Conservation (phyloP, 805 yeast species). For the Candida michaelii region DNA sequence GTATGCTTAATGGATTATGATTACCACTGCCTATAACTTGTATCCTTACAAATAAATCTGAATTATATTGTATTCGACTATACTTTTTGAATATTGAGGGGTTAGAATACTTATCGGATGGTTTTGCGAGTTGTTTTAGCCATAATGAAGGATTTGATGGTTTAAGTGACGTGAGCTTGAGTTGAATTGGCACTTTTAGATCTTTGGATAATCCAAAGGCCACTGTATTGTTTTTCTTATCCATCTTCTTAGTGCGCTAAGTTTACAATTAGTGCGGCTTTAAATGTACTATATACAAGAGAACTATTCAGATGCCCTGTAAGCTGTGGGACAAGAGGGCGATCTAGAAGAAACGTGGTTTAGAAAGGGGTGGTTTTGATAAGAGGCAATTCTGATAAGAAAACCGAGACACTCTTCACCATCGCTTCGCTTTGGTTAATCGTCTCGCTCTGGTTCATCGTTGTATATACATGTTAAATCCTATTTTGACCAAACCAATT, state of each 20-base stretch:
- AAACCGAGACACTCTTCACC: background rate
- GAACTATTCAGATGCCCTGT: too few relatives aligned
- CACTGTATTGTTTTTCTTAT: constrained; percentile 19
- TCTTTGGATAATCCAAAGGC: constrained; percentile 43
- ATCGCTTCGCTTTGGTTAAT: too few relatives aligned
- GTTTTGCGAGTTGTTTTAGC: constrained; percentile 17
- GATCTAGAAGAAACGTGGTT: background rate
- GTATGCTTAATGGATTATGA: constrained; percentile 26
- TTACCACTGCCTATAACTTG: constrained; percentile 32
- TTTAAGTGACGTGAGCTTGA: constrained; percentile 34
- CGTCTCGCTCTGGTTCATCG: too few relatives aligned
- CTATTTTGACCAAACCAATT: constrained; percentile 13
- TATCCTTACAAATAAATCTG: constrained; percentile 34
- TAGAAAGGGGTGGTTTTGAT: too few relatives aligned
- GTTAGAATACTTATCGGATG: constrained; percentile 36
- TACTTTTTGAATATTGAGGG: constrained; percentile 35
- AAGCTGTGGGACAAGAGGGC: too few relatives aligned
- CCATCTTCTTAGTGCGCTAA: too few relatives aligned
- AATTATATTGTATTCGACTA: constrained; percentile 30
- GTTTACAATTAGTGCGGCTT: too few relatives aligned
- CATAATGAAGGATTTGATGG: constrained; percentile 13
- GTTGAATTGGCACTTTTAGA: constrained; percentile 29
- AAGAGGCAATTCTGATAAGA: too few relatives aligned
- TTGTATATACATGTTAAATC: constrained; percentile 5
- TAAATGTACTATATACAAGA: too few relatives aligned